Evolutionary conservation across 2,329 filamentous ascomycete genomes (phyloP), one percentile per base, ranked within the genome.

Genomic region (Coniochaeta hoffmannii): DNA sequence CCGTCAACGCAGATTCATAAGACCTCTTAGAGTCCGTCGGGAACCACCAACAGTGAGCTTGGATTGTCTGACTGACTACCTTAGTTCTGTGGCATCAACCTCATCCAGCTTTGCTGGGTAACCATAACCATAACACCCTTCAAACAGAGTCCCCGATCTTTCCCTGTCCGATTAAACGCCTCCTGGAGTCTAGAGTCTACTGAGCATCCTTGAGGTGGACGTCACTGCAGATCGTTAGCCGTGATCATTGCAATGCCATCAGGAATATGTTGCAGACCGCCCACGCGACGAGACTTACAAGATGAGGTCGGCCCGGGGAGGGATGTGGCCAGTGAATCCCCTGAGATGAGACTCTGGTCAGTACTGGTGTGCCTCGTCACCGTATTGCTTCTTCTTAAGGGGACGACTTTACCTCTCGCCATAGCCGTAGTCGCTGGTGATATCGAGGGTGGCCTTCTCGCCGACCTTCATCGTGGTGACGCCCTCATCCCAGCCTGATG

Each of bases 381-480:
- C 46, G 46, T 59, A 58, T 53, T 58, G 49, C 55, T 19, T 61
- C 67, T 57, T 49, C 36, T 32, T 17, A 22, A 6, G 26, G 7
- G 15, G 7, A 24, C 22, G 17, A 56, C 64, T 79, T 75, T 77
- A 85, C 82, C 73, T 75, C 57, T 75, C 70, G 55, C 85, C 85
- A 69, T 88, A 88, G 61, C 76, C 86, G 65, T 75, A 87, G 68
- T 87, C 83, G 65, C 83, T 85, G 61, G 86, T 81, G 68, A 97
- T 97, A 63, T 86, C 87, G 61, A 99, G 79, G 53, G 83, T 89
- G 54, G 90, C 86, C 77, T 89, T 93, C 81, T 97, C 93, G 69
- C 93, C 92, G 57, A 96, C 77, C 69, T 87, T 86, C 93, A 99
- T 97, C 68, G 83, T 77, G 52, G 77, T 75, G 54, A 97, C 91